phyloP scores from a whole-genome alignment of 1,284 basidiomycete species.

The Boletus semigastroideus region DNA sequence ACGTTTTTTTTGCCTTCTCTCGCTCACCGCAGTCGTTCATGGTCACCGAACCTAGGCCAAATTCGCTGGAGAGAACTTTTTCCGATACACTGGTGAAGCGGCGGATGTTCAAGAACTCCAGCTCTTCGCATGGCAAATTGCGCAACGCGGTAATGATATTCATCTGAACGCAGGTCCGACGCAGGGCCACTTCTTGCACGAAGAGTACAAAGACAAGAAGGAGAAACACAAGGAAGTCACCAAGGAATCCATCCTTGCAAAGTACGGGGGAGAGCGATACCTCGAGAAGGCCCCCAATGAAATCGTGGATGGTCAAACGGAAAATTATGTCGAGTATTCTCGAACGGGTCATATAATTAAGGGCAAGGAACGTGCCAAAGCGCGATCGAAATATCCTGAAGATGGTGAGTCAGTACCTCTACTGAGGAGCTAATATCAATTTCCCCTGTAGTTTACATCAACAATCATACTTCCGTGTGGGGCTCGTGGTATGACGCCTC shows the following conservation, averaged over 20 bases:
- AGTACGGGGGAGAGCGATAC: conserved; percentile 95
- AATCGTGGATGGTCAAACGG: conserved; percentile 90
- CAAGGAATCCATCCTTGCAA: conserved; percentile 83
- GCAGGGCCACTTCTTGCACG: conserved; percentile 88
- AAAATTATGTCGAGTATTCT: conserved; percentile 98
- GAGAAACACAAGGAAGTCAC: conserved; percentile 86
- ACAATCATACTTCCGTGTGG: conserved; percentile 95
- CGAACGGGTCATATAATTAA: conserved; percentile 88
- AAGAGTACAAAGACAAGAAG: conserved; percentile 91
- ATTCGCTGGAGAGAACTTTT: conserved; percentile 97
- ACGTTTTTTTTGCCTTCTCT: conserved; percentile 29
- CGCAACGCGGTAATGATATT: conserved; percentile 89
- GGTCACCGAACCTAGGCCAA: conserved; percentile 53
- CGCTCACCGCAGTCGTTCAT: conserved; percentile 3
- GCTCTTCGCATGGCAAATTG: conserved; percentile 97
- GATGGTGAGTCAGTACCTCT: conserved; percentile 61
- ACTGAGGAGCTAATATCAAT: conserved; percentile 1
- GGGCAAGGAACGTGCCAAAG: conserved; percentile 86
- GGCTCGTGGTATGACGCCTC: conserved; percentile 89
- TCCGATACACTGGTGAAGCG: conserved; percentile 88
- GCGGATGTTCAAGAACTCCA: conserved; percentile 89
- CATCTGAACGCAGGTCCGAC: conserved; percentile 97
- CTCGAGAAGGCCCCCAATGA: conserved; percentile 87
- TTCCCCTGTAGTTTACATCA: conserved; percentile 67
- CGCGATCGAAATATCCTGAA: conserved; percentile 90